These are phyloP conservation scores for Calcarisporium arbuscula DNA, from an alignment of 2,329 filamentous ascomycete genomes.

Conservation along the genomic window DNA sequence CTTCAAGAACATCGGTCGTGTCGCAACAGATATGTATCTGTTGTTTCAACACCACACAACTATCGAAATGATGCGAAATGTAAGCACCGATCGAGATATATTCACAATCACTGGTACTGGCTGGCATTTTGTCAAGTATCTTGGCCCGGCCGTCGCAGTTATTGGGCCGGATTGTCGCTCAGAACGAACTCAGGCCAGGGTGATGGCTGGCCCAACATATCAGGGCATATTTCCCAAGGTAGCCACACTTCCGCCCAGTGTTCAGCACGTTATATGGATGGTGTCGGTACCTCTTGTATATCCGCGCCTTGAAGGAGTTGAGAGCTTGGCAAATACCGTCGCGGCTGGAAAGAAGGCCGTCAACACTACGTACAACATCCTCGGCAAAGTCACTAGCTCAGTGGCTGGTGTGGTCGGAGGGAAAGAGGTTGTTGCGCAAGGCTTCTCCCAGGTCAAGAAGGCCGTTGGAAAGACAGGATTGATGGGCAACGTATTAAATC, in stretches of 20 bases:
- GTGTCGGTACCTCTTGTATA: slow-evolving; percentile 86
- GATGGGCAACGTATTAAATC: slow-evolving; percentile 92
- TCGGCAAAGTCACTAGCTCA: slow-evolving; percentile 91
- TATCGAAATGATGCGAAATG: slow-evolving; percentile 82
- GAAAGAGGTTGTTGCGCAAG: slow-evolving; percentile 85
- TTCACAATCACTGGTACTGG: slow-evolving; percentile 97
- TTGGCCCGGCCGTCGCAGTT: slow-evolving; percentile 84
- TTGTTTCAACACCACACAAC: slow-evolving; percentile 98
- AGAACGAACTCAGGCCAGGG: slow-evolving; percentile 82
- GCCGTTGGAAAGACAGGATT: slow-evolving; percentile 91
- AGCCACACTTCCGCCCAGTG: slow-evolving; percentile 79
- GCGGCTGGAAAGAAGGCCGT: slow-evolving; percentile 95
- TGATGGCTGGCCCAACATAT: slow-evolving; percentile 93
- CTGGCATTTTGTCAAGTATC: slow-evolving; percentile 97
- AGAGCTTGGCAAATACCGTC: slow-evolving; percentile 84
- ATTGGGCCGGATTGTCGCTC: slow-evolving; percentile 89
- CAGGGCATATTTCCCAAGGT: slow-evolving; percentile 97
- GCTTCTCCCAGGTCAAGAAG: slow-evolving; percentile 92
- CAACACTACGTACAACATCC: slow-evolving; percentile 91
- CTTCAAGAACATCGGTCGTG: slow-evolving; percentile 95
- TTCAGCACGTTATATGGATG: slow-evolving; percentile 98
- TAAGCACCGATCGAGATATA: slow-evolving; percentile 80
- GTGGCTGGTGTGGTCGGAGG: slow-evolving; percentile 94
- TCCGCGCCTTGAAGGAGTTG: slow-evolving; percentile 83
- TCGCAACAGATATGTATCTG: slow-evolving; percentile 96